These are phyloP conservation scores for Bipolaris gigantea DNA, from an alignment of 2,329 filamentous ascomycete species.

Conservation along the genomic window DNA sequence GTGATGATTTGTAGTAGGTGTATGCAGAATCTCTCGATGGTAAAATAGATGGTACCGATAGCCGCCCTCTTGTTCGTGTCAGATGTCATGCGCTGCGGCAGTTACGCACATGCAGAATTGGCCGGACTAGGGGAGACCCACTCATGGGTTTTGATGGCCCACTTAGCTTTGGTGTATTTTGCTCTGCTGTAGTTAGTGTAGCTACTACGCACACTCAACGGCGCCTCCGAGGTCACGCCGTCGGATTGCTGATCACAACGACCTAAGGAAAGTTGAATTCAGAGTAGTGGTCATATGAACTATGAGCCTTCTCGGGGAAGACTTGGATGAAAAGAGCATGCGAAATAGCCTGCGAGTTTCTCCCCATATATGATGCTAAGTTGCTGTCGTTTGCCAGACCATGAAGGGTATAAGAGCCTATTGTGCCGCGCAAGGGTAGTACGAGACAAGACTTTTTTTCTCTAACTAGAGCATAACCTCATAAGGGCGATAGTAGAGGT, in stretches of 20 bases:
- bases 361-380: too few relatives aligned
- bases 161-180: neutral
- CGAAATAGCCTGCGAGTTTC: too few relatives aligned
- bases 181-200: neutral
- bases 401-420: neutral
- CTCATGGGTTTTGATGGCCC: neutral
- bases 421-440: neutral
- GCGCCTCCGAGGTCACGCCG: neutral
- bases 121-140: neutral
- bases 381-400: too few relatives aligned
- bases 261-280: slow-evolving; percentile 43
- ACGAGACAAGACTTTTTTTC: neutral
- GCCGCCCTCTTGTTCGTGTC: neutral
- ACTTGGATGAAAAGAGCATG: neutral
- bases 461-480: too few relatives aligned
- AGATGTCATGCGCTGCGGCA: slow-evolving; percentile 2
- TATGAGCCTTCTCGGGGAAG: too few relatives aligned
- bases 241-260: slow-evolving; percentile 55
- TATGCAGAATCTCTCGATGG: too few relatives aligned
- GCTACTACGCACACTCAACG: neutral
- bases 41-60: too few relatives aligned
- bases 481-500: too few relatives aligned
- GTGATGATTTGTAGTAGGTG: neutral
- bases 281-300: neutral
- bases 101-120: neutral